Base-by-base conservation (phyloP, 768 basidiomycete genomes). In the Lactarius vividus region DNA sequence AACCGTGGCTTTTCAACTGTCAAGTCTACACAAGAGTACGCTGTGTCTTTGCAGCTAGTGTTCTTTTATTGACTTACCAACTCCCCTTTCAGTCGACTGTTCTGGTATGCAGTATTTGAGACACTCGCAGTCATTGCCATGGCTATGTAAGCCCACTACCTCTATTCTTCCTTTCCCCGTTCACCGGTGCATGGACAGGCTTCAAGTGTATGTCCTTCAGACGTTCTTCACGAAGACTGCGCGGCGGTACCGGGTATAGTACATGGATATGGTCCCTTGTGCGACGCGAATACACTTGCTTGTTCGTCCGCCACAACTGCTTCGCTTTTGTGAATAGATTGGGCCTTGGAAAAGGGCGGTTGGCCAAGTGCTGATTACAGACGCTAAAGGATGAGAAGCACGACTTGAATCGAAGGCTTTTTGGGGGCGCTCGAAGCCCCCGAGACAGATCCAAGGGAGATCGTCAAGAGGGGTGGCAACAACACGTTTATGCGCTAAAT, bases 161-260 rank as follows among this genome's bases (percentile, higher is more conserved):
- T 31, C 5, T 33, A 11, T 18, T 20, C 8, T 44, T 18, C 69
- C 26, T 10, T 23, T 63, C 42, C 71, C 29, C 62, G 46, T 56
- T 69, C n/a, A 40, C 70, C 72, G 49, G 63, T 35, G 35, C 59
- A 59, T 7, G 29, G 62, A 20, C 72, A 96, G 94, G 5, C 76
- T 91, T 65, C 95, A 98, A 78, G 91, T 96, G 15, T 96, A 94
- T 74, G 81, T 96, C 54, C 84, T 98, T 28, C 94, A 96, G 77
- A 96, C 93, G 23, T 98, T 96, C 87, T 98, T 98, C 79, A 94
- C 92, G n/a, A 86, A 89, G 76, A 94, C 94, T 9, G 93, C 92
- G 40, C 85, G 92, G 75, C 82, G 87, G 73, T 94, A 94, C 81
- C 93, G 92, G 80, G 92, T 93, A 73, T 94, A 86, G 39, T 52